A percentile compares a stretch with the other conserved stretches of the same genome.
phyloP scores from a whole-genome alignment of 2,329 filamentous ascomycete species.

The Clarireedia monteithiana region DNA sequence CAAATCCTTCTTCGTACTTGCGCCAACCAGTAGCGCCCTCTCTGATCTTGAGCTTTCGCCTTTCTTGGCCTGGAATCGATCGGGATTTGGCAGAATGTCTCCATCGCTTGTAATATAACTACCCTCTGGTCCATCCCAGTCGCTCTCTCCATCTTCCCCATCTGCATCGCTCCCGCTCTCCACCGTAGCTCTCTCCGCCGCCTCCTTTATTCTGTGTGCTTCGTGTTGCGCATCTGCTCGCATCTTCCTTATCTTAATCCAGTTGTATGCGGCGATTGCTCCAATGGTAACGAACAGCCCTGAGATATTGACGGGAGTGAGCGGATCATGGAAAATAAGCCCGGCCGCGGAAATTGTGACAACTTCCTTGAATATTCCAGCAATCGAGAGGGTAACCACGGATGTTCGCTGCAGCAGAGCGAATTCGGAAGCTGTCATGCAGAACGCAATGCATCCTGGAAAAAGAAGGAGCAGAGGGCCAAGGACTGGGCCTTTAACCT shows the following conservation, averaged over 20 bases:
- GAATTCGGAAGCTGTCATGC: constrained; percentile 96
- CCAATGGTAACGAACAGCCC: constrained; percentile 82
- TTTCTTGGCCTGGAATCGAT: constrained; percentile 1
- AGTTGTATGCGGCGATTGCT: constrained; percentile 88
- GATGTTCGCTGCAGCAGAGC: constrained; percentile 90
- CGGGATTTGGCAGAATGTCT: constrained; percentile 21
- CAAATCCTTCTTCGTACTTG: constrained; percentile 1
- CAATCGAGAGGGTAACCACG: constrained; percentile 92
- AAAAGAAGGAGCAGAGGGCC: constrained; percentile 74
- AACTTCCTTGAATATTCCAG: constrained; percentile 98
- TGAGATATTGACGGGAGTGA: constrained; percentile 80
- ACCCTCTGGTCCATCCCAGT: constrained; percentile 21
- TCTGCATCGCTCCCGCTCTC: constrained; percentile 20
- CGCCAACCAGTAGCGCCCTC: background rate
- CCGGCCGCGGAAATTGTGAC: constrained; percentile 88
- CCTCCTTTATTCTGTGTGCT: constrained; percentile 32
- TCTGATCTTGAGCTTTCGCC: constrained; percentile 4
- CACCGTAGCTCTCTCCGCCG: constrained; percentile 6
- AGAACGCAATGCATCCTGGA: constrained; percentile 83
- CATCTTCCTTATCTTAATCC: constrained; percentile 90
- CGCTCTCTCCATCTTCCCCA: constrained; percentile 18
- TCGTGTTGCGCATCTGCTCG: constrained; percentile 59
- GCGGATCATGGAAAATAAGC: constrained; percentile 77
- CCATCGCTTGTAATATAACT: constrained; percentile 26
- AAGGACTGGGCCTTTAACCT: constrained; percentile 58